Evolutionary conservation across 2,329 filamentous ascomycete genomes (phyloP), one percentile per base, ranked within the genome.

Genomic region (Saccharata proteae): DNA sequence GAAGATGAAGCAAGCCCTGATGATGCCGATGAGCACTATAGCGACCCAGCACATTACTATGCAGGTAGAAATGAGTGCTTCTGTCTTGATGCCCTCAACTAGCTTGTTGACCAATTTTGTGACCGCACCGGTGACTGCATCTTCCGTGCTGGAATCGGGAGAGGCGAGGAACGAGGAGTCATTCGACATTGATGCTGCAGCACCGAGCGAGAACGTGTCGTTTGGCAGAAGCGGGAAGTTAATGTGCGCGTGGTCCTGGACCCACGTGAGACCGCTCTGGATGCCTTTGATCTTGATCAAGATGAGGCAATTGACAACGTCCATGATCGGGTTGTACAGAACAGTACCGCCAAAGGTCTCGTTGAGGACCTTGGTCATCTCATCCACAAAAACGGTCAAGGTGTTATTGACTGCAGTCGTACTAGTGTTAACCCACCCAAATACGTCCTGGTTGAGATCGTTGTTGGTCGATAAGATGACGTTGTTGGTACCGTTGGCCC

Each of bases 231-330:
- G 58, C 0, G 90, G 90, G 44, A 98, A 79, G 37, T 73, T 64
- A 44, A 98, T 69, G 39, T 90, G 72, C 3, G 90, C 84, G 51
- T 96, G 64, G 43, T 96, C 78, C 46, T 81, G 73, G 8, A 93
- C 80, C 88, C 88, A 98, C 1, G 82, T 93, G n/a, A 96, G 67
- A 9, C 80, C 90, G 48, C 80, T 78, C 53, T 96, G 74, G 41
- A 98, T 74, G 14, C 76, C 71, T 42, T 81, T 74, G 40, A 96
- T 69, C 62, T 96, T 96, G 48, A 93, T 67, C 6, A 78, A 74
- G 41, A 96, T 74, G n/a, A 96, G 66, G 49, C 90, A 96, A 49
- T 82, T 71, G 40, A 94, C 69, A 19, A 94, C 74, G 25, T 82
- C 78, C 46, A 74, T 67, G 46, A 93, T 77, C 0, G 85, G 81